Conservation (phyloP, 1,284 basidiomycete species). For the Sanguinoderma infundibulare region DNA sequence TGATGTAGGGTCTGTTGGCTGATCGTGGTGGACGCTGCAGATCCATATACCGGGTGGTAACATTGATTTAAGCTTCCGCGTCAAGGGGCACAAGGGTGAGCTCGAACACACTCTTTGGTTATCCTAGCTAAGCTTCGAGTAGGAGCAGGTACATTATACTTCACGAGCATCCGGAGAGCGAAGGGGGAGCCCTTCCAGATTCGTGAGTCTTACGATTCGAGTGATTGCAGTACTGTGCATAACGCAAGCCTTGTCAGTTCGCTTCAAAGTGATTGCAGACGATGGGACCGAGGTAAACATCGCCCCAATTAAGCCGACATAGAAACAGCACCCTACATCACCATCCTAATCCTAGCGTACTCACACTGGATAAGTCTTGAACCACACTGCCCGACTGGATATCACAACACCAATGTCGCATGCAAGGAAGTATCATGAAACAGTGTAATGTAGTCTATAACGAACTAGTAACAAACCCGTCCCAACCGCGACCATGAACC, state of each 20-base stretch:
- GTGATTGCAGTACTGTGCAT: neutral
- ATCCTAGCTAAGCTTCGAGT: neutral
- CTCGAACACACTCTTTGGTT: neutral
- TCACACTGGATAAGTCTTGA: neutral
- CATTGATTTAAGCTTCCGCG: conserved; percentile 74
- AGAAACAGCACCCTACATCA: no score
- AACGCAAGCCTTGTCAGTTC: conserved; percentile 46
- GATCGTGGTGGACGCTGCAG: conserved; percentile 40
- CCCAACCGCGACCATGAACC: conserved; percentile 10
- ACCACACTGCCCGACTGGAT: neutral
- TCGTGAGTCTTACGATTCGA: conserved; percentile 44
- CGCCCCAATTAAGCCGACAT: conserved; percentile 10
- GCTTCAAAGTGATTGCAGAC: conserved; percentile 73
- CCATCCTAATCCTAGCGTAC: no score
- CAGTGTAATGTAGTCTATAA: conserved; percentile 30
- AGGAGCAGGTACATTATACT: conserved; percentile 78
- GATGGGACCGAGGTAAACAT: conserved; percentile 58
- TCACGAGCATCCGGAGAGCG: conserved; percentile 78
- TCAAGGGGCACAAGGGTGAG: conserved; percentile 72
- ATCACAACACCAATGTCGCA: conserved; percentile 5
- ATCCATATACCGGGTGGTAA: conserved; percentile 76
- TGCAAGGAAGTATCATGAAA: conserved; percentile 25
- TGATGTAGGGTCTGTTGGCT: neutral
- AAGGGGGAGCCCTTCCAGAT: conserved; percentile 75
- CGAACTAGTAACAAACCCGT: conserved; percentile 21